Base-by-base conservation (phyloP, 1,139 yeast species). In the Scheffersomyces lignicola region DNA sequence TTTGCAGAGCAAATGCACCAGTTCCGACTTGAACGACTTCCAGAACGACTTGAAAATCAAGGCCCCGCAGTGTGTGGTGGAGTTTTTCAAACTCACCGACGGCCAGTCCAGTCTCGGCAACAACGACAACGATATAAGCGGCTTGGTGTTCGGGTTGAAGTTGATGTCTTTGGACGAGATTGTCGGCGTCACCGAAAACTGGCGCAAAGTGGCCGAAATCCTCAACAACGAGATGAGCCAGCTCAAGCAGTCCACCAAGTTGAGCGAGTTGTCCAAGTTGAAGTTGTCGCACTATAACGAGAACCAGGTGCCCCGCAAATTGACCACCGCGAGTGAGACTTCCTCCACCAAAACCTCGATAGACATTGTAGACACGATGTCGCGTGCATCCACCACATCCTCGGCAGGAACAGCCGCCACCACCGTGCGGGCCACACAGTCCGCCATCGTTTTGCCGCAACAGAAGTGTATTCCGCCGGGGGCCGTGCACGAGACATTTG, bases 401-500 rank as follows among this genome's bases (percentile, higher is more conserved):
- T 18, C 18, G 5, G 21, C 8, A 12, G 7, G 14, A 7, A 24
- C 11, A 8, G 8, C 12, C n/a, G 5, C 3, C 11, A 7, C 24
- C 17, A 15, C 20, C 35, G n/a, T n/a, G n/a, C n/a, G n/a, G n/a
- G 13, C 14, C 23, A 7, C 17, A 11, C n/a, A 18, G 10, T 14
- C 14, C 23, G 8, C 40, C 29, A 7, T 33, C 33, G 4, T 37
- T 31, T 29, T 78, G 25, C 84, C 85, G n/a, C 57, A 52, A 31
- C 97, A 89, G 60, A 69, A 68, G 35, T 78, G 88, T 1, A 70
- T 84, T 10, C 97, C 97, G 5, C 86, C 87, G 12, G 80, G 80
- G 4, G 61, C 79, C 7, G 68, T 89, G 21, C 86, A 84, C 51
- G 69, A 74, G 3, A 79, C 78, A 1, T 90, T 86, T 61, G 92